phyloP scores from a whole-genome alignment of 1,139 yeast species.

The Blastobotrys capitulatus region DNA sequence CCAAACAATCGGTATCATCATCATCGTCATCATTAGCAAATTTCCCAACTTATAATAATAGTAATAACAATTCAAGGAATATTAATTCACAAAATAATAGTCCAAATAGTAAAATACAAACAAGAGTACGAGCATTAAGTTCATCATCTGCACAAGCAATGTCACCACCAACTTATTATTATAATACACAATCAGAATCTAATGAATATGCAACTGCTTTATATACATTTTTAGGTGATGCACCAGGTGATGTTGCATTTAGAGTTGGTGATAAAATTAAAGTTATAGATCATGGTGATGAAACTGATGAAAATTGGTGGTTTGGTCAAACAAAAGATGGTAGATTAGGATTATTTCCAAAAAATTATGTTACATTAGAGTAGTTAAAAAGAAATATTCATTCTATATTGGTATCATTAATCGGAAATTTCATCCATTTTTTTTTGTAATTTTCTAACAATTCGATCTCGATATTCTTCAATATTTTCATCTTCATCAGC shows the following conservation, averaged over 20 bases:
- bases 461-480: conserved; percentile 28
- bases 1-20: neutral
- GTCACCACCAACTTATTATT: conserved; percentile 13
- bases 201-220: conserved; percentile 32
- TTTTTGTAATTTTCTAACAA: conserved; percentile 22
- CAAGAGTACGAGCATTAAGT: conserved; percentile 25
- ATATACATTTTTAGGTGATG: conserved; percentile 34
- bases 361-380: conserved; percentile 42
- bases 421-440: neutral
- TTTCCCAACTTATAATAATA: conserved; percentile 2
- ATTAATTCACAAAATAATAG: conserved; percentile 4
- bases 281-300: conserved; percentile 38
- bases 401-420: conserved; percentile 5
- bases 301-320: conserved; percentile 52
- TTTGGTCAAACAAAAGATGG: conserved; percentile 46
- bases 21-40: neutral
- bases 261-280: conserved; percentile 45
- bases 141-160: conserved; percentile 25
- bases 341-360: conserved; percentile 48
- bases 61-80: neutral
- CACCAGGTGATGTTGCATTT: conserved; percentile 48
- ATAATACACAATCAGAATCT: conserved; percentile 9
- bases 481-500: conserved; percentile 26
- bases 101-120: conserved; percentile 4
- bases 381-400: neutral